These are phyloP conservation scores for Erythrobasidium yunnanense DNA, from an alignment of 768 basidiomycete species.

Conservation along the genomic window DNA sequence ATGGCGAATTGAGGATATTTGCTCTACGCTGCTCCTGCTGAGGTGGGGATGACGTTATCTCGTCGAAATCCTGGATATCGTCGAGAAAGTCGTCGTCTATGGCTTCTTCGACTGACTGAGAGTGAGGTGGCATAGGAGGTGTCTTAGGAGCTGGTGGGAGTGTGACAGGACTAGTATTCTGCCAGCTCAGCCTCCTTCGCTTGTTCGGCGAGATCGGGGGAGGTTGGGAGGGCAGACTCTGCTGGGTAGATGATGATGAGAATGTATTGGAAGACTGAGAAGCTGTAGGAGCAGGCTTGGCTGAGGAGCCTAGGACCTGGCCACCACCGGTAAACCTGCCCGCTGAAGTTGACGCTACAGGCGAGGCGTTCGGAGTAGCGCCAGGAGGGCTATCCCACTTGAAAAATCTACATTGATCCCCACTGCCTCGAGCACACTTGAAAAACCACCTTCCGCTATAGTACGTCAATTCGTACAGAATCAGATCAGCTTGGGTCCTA, in stretches of 20 bases:
- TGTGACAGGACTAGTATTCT: neutral
- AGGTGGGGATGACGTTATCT: no score
- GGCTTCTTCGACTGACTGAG: constrained; percentile 12
- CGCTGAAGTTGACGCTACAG: no score
- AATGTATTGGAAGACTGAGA: neutral
- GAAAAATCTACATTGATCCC: neutral
- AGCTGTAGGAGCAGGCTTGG: no score
- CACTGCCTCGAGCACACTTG: neutral
- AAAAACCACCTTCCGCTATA: neutral
- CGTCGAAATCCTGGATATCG: constrained; percentile 17
- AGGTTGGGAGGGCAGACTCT: neutral
- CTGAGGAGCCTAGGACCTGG: no score
- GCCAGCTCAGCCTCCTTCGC: neutral
- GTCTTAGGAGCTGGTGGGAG: neutral
- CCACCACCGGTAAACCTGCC: no score
- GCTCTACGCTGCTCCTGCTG: no score
- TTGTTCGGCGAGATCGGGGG: neutral
- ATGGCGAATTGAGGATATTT: neutral
- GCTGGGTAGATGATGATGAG: no score
- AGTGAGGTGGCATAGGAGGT: neutral
- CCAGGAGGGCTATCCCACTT: no score
- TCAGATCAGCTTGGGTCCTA: neutral
- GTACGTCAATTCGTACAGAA: neutral
- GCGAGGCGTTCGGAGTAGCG: no score
- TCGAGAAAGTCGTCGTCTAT: constrained; percentile 7